phyloP scores from a whole-genome alignment of 139 green algal species.

The Diplosphaera chodatii region DNA sequence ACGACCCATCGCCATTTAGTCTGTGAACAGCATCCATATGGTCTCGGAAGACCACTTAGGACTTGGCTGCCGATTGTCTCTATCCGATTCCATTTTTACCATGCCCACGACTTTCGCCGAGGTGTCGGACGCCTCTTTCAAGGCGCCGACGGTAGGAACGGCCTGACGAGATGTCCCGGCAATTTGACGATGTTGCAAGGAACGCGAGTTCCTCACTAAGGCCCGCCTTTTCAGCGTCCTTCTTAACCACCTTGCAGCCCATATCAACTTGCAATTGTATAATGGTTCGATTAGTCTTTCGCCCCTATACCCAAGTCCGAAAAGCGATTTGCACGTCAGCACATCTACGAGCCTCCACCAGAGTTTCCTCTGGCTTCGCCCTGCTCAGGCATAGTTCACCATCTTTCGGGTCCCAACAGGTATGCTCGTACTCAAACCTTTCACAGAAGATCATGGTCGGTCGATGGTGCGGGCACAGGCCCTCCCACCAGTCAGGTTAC shows the following conservation, averaged over 20 bases:
- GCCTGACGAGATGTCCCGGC: too few relatives aligned
- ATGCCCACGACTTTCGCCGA: too few relatives aligned
- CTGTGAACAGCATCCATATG: too few relatives aligned
- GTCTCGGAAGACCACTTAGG: too few relatives aligned
- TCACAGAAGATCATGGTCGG: constrained; percentile 84
- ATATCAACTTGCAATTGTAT: constrained; percentile 94
- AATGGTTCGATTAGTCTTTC: constrained; percentile 98
- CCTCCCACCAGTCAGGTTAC: constrained; percentile 79
- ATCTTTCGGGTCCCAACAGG: constrained; percentile 90
- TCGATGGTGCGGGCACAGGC: constrained; percentile 72
- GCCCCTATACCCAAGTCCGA: constrained; percentile 94
- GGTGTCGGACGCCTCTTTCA: too few relatives aligned
- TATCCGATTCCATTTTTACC: too few relatives aligned
- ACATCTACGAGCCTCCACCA: constrained; percentile 92
- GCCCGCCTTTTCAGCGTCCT: constrained; percentile 97
- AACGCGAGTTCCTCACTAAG: too few relatives aligned
- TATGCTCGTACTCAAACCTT: constrained; percentile 85
- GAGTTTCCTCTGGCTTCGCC: constrained; percentile 91
- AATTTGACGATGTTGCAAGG: constrained; percentile 22
- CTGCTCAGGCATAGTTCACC: constrained; percentile 94
- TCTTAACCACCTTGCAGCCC: constrained; percentile 92
- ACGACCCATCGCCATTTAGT: too few relatives aligned
- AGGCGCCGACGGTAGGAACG: too few relatives aligned
- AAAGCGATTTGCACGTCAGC: constrained; percentile 96
- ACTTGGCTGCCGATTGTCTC: too few relatives aligned